Evolutionary conservation across 2,329 filamentous ascomycete genomes (phyloP).

Genomic region (Diaporthe vaccinii): DNA sequence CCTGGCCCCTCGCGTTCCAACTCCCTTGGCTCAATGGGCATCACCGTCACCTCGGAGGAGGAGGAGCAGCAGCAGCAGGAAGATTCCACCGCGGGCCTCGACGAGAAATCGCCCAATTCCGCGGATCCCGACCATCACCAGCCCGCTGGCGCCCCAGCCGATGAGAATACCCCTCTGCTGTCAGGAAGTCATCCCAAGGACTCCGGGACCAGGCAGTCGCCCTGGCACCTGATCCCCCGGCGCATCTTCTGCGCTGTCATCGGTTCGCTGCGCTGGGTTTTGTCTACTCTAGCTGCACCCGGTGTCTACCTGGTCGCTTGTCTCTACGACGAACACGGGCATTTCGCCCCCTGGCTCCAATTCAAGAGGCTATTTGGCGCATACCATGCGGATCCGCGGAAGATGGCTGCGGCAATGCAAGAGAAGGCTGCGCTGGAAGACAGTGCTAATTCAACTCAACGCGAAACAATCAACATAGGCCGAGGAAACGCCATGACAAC

Average conservation of each 20-base stretch:
- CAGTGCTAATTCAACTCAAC: conserved; percentile 46
- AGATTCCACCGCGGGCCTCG: conserved; percentile 44
- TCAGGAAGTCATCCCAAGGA: conserved; percentile 52
- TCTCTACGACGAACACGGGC: conserved; percentile 84
- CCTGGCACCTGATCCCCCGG: conserved; percentile 73
- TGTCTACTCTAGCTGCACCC: conserved; percentile 84
- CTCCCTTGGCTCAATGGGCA: conserved; percentile 68
- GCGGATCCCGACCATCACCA: conserved; percentile 53
- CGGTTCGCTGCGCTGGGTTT: conserved; percentile 81
- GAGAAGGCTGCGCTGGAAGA: conserved; percentile 49
- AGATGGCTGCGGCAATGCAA: conserved; percentile 60
- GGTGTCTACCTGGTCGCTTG: conserved; percentile 86
- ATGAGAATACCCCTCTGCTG: conserved; percentile 81
- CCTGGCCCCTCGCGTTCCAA: conserved; percentile 71
- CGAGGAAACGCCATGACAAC: conserved; percentile 42
- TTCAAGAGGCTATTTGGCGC: conserved; percentile 74
- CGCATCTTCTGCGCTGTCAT: conserved; percentile 80
- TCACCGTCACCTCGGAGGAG: conserved; percentile 59
- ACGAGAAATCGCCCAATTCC: conserved; percentile 52
- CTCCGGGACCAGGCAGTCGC: conserved; percentile 54
- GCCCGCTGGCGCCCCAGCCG: conserved; percentile 49
- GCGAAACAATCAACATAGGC: conserved; percentile 44
- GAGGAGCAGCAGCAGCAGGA: conserved; percentile 52
- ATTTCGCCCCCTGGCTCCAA: conserved; percentile 83
- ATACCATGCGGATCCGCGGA: conserved; percentile 58